Base-by-base conservation (phyloP, 2,329 filamentous ascomycete species). In the Cercospora beticola region DNA sequence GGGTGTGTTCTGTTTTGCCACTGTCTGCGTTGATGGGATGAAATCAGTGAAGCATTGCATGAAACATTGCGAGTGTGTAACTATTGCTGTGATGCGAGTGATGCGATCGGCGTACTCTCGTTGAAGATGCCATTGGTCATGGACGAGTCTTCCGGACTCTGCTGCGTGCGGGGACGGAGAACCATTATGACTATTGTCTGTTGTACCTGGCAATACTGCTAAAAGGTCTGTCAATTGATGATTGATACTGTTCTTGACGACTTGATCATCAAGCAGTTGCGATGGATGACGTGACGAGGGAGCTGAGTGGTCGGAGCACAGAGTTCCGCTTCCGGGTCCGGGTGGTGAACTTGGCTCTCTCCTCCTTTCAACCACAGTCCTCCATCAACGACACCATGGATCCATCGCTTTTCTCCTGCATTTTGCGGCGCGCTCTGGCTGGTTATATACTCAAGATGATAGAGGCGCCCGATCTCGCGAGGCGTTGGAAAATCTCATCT, bases 111-210 rank as follows among this genome's bases (percentile, higher is more conserved):
- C 62, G 60, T 30, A 66, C 67, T 67, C 62, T 78, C 74, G 49
- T 73, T 70, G 73, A 80, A 80, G 43, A 76, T 68, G 65, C 79
- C 79, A 68, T 78, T 71, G 36, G 75, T 70, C 73, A 79, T 79
- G 6, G 77, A 75, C 61, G 71, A 72, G 71, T 79, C 78, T 66
- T 77, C 76, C 18, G 76, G 75, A 33, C 73, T 61, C 64, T 69
- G 67, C 68, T 70, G 69, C 30, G 56, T 54, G 36, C 52, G 60
- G 36, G 65, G 60, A 49, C 40, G 60, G 21, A 62, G 26, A 21
- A 52, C 60, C 60, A 62, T 62, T 28, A n/a, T 62, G 60, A 62
- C 60, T 52, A 49, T 62, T 40, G 56, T 31, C 56, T 59, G 56
- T 59, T 59, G 28, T 1, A 36, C 18, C 16, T 59, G 56, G 31